Percentiles rank a stretch among this genome's conserved stretches.
Evolutionary conservation across 192 early-diverging fungal genomes (phyloP).

Genomic region (Spinellus fusiger): DNA sequence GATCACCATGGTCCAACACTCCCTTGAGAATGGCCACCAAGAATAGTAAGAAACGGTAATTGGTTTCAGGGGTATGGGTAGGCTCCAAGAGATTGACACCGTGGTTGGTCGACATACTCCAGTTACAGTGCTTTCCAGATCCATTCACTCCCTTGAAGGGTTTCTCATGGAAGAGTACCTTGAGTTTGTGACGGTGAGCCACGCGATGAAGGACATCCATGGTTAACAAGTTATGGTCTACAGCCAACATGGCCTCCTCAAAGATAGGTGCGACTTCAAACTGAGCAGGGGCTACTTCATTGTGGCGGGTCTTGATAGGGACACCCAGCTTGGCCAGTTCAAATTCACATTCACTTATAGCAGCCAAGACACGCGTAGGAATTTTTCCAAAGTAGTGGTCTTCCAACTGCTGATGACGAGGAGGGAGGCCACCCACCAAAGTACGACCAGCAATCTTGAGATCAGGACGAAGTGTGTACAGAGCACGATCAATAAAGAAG

Average conservation of each 20-base stretch:
- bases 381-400: constrained; percentile 99
- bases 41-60: constrained; percentile 97
- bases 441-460: constrained; percentile 96
- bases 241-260: constrained; percentile 90
- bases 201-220: constrained; percentile 98
- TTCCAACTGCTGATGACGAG: constrained; percentile 98
- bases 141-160: constrained; percentile 99
- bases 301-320: constrained; percentile 98
- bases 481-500: constrained; percentile 93
- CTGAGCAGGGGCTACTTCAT: constrained; percentile 98
- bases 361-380: constrained; percentile 84
- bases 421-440: constrained; percentile 87
- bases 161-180: constrained; percentile 99
- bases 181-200: constrained; percentile 95
- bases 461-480: constrained; percentile 93
- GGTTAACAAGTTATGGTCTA: constrained; percentile 97
- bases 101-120: constrained; percentile 88
- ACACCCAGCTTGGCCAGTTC: constrained; percentile 93
- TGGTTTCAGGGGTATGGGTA: constrained; percentile 93
- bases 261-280: constrained; percentile 99
- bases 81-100: constrained; percentile 98
- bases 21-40: constrained; percentile 88
- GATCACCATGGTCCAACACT: constrained; percentile 85
- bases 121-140: constrained; percentile 99
- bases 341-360: constrained; percentile 90